Base-by-base conservation (phyloP, 495 filamentous ascomycete species). In the Aspergillus bertholletiae region DNA sequence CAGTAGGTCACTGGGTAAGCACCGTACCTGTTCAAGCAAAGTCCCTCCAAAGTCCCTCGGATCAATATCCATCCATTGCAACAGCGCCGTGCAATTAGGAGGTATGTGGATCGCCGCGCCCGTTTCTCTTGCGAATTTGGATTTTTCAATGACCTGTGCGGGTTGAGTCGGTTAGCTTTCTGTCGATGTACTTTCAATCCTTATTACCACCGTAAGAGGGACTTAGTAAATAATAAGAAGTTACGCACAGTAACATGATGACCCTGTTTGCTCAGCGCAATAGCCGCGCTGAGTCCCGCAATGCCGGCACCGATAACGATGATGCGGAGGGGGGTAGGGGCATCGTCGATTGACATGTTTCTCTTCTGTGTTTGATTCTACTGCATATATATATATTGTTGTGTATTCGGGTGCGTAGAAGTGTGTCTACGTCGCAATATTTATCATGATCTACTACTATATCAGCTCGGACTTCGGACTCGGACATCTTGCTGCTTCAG, bases 31-130 rank as follows among this genome's bases (percentile, higher is more conserved):
- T 13, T 60, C 47, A 22, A 69, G 52, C 39, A 69, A 44, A 1
- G 64, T 66, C 0, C 66, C 66, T 2, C 61, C 66, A 51, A 63
- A 68, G 1, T 69, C 62, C 1, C 59, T 66, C 0, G 73, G 73
- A 23, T 78, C 68, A 48, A 84, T 70, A 0, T 71, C 77, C 74
- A 79, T 76, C 44, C 65, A 72, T 13, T 66, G 54, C 3, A 87
- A 62, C 35, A 80, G 61, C 1, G 64, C 63, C 2, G 73, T 72
- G 13, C 73, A 78, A 46, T 84, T 84, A 1, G 80, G 80, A 0
- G 74, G 71, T 5, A 79, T 23, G 20, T 74, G 66, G 48, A 85
- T 79, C 15, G 80, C 80, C 2, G 81, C 82, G 2, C 82, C 82
- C 7, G 80, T 69, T 56, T 84, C 80, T 34, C 70, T 79, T n/a